Evolutionary conservation across 2,329 filamentous ascomycete species (phyloP).

Genomic region (Penicillium sp.): DNA sequence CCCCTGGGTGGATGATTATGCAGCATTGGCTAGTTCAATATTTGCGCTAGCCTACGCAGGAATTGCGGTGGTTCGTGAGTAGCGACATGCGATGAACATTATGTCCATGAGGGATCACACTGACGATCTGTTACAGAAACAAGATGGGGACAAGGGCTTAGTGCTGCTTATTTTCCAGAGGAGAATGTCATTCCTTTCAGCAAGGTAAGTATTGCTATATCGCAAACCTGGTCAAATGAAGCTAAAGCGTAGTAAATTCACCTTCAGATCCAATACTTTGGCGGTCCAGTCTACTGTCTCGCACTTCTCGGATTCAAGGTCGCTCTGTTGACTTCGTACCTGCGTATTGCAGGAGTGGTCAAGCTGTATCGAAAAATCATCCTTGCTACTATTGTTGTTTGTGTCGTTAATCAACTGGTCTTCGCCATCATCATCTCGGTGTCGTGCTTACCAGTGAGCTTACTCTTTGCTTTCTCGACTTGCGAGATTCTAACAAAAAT

Average conservation of each 20-base stretch:
- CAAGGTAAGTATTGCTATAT: background rate
- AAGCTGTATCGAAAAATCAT: conserved; percentile 60
- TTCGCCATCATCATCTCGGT: background rate
- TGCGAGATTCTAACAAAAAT: background rate
- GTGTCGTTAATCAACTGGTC: background rate
- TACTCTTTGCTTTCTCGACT: background rate
- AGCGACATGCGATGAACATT: background rate
- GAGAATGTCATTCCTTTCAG: conserved; percentile 1
- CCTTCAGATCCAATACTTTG: conserved; percentile 24
- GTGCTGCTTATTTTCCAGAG: background rate
- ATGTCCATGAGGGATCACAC: background rate
- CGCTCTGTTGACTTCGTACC: conserved; percentile 54
- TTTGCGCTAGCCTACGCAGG: background rate
- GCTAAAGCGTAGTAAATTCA: background rate
- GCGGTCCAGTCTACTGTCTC: conserved; percentile 37
- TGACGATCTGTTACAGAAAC: background rate
- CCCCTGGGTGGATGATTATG: background rate
- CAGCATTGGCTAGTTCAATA: conserved; percentile 1
- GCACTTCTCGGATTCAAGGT: conserved; percentile 56
- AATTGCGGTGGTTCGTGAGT: conserved; percentile 6
- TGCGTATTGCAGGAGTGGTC: conserved; percentile 57
- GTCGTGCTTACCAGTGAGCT: conserved; percentile 3
- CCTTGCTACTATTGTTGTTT: conserved; percentile 37
- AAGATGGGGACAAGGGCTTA: conserved; percentile 3
- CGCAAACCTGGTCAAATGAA: background rate